These are phyloP conservation scores for Pleurotus tuber-regium DNA, from an alignment of 768 basidiomycete species.

Conservation along the genomic window DNA sequence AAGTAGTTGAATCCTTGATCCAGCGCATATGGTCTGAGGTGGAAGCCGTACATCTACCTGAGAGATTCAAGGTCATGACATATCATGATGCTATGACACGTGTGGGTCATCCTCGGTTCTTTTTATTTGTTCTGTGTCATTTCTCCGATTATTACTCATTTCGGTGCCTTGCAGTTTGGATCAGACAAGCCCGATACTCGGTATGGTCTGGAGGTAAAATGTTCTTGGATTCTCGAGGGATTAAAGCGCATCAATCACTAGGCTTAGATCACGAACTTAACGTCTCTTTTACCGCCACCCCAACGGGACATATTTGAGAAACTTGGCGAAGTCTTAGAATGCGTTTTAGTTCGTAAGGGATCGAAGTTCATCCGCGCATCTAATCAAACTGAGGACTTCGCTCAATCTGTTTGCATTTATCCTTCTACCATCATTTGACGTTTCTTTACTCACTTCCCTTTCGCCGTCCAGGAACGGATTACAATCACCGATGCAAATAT, in stretches of 20 bases:
- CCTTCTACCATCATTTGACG: conserved; percentile 1
- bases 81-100: conserved; percentile 89
- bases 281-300: conserved; percentile 31
- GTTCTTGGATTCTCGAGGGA: conserved; percentile 11
- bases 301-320: conserved; percentile 26
- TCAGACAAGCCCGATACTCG: conserved; percentile 95
- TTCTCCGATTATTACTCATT: conserved; percentile 20
- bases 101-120: conserved; percentile 40
- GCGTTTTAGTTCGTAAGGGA: conserved; percentile 42
- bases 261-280: conserved; percentile 44
- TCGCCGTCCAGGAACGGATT: conserved; percentile 43
- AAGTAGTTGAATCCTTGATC: conserved; percentile 74
- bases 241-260: conserved; percentile 17
- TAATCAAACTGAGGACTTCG: conserved; percentile 10
- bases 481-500: conserved; percentile 44
- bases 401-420: neutral
- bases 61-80: conserved; percentile 76
- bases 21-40: conserved; percentile 73
- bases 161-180: conserved; percentile 61
- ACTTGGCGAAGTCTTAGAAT: conserved; percentile 39
- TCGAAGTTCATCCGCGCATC: conserved; percentile 44
- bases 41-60: conserved; percentile 59
- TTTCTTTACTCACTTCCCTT: conserved; percentile 16
- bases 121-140: conserved; percentile 10
- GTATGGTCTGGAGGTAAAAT: conserved; percentile 76